Conservation (phyloP, 495 filamentous ascomycete genomes). For the Pyrenula massariospora region DNA sequence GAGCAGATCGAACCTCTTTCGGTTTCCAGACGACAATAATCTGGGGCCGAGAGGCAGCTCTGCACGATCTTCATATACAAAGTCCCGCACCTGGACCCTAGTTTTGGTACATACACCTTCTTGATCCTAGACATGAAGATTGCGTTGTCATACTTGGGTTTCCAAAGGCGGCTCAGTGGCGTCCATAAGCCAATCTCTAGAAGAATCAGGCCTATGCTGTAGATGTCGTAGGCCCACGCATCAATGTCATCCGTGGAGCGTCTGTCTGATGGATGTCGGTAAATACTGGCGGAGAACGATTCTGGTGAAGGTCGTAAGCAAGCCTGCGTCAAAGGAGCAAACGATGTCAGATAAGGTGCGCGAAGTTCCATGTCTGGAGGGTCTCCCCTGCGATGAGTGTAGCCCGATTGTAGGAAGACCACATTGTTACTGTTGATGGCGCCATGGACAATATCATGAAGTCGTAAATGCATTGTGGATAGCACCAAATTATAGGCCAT, state of each 20-base stretch:
- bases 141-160: slow-evolving; percentile 50
- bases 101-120: slow-evolving; percentile 48
- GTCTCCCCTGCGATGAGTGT: slow-evolving; percentile 25
- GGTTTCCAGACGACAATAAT: slow-evolving; percentile 18
- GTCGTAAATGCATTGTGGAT: slow-evolving; percentile 65
- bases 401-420: slow-evolving; percentile 46
- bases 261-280: slow-evolving; percentile 69
- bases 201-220: slow-evolving; percentile 71
- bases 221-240: slow-evolving; percentile 62
- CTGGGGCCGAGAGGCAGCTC: slow-evolving; percentile 65
- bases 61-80: slow-evolving; percentile 74
- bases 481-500: slow-evolving; percentile 69
- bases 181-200: slow-evolving; percentile 84
- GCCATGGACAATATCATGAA: slow-evolving; percentile 64
- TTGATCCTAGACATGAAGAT: slow-evolving; percentile 54
- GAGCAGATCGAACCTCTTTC: not conserved
- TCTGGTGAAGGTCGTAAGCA: not conserved
- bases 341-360: slow-evolving; percentile 66
- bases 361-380: slow-evolving; percentile 44
- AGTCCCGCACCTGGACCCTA: slow-evolving; percentile 61
- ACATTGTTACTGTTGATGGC: slow-evolving; percentile 74
- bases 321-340: slow-evolving; percentile 29
- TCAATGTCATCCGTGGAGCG: slow-evolving; percentile 39
- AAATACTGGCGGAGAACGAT: slow-evolving; percentile 45
- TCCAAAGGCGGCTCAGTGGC: slow-evolving; percentile 57